phyloP scores from a whole-genome alignment of 495 filamentous ascomycete genomes.

The Coniosporium apollinis region DNA sequence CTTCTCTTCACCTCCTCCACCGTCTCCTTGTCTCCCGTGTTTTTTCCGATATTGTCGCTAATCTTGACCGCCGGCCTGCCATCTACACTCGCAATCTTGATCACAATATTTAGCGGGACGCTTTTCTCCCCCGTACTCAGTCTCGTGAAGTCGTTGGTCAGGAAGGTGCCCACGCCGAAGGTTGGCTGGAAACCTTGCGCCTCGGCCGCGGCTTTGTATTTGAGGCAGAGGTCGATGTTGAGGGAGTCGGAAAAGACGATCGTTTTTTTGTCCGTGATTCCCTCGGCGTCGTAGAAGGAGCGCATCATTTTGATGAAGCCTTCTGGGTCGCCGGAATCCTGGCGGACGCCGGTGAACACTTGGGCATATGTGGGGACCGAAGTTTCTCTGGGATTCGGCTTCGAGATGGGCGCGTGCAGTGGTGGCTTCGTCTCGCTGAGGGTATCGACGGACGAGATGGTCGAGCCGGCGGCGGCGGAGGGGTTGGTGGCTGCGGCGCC shows the following conservation, averaged over 20 bases:
- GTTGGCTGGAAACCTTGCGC: conserved; percentile 62
- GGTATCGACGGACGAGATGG: not conserved
- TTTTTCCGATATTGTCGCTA: conserved; percentile 93
- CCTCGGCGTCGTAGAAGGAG: conserved; percentile 63
- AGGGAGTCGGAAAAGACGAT: conserved; percentile 97
- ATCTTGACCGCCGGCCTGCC: conserved; percentile 86
- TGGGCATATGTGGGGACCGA: conserved; percentile 53
- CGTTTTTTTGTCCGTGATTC: conserved; percentile 67
- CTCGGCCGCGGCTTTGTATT: conserved; percentile 72
- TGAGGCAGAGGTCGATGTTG: conserved; percentile 74
- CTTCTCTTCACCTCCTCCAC: conserved; percentile 70
- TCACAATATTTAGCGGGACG: conserved; percentile 90
- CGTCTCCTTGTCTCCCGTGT: conserved; percentile 68
- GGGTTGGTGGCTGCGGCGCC: conserved; percentile 10
- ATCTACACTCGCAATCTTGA: conserved; percentile 74
- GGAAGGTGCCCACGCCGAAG: conserved; percentile 88
- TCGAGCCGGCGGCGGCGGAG: conserved; percentile 8
- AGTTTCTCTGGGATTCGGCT: conserved; percentile 8
- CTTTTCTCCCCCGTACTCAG: conserved; percentile 59
- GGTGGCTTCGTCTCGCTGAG: conserved; percentile 16
- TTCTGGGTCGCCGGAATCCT: conserved; percentile 85
- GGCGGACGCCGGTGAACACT: conserved; percentile 72
- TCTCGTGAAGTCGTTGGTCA: conserved; percentile 67
- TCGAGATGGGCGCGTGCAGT: conserved; percentile 7
- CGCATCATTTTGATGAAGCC: conserved; percentile 69